Evolutionary conservation across 306 rosid species (phyloP), one percentile per base, ranked within the genome.

Genomic region (Vigna mungo): DNA sequence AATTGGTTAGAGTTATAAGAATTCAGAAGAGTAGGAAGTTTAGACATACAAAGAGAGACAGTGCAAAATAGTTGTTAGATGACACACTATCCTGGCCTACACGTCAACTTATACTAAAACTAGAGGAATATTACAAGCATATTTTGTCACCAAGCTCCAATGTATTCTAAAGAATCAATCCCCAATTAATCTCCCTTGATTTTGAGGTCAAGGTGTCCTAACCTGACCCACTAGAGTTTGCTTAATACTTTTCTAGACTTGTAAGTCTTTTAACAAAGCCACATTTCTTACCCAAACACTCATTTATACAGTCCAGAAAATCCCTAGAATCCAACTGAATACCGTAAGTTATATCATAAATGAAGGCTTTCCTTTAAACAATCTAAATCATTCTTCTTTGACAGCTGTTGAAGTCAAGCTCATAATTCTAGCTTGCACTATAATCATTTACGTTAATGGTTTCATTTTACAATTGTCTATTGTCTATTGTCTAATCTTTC

Each of bases 361-460:
- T 52, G 48, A 74, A 68, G 49, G 51, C 12, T 39, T 56, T 48
- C 52, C n/a, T 48, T 63, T 6, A 46, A 30, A 68, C 58, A 60
- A 27, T 74, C 63, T 68, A n/a, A 53, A 53, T 52, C 63, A 68
- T 53, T 67, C 27, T 13, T 17, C 65, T 47, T 58, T 55, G 52
- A 46, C 37, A 58, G 44, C 5, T 48, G 18, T 65, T 21, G 4
- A 53, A 6, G 13, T 34, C 49, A 75, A 59, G 32, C 65, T 20
- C 37, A 67, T n/a, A 44, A 36, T 32, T 55, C 79, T 44, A 56
- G 74, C 37, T 51, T 37, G 39, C 55, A 63, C 75, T 3, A 16
- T 56, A 80, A 64, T 43, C 68, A 43, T 61, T 63, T 64, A 49
- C 7, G 49, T 43, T 37, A 55, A 78, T 66, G 52, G 25, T 49